phyloP scores from a whole-genome alignment of 148 eudicot species.

The Diospyros lotus region DNA sequence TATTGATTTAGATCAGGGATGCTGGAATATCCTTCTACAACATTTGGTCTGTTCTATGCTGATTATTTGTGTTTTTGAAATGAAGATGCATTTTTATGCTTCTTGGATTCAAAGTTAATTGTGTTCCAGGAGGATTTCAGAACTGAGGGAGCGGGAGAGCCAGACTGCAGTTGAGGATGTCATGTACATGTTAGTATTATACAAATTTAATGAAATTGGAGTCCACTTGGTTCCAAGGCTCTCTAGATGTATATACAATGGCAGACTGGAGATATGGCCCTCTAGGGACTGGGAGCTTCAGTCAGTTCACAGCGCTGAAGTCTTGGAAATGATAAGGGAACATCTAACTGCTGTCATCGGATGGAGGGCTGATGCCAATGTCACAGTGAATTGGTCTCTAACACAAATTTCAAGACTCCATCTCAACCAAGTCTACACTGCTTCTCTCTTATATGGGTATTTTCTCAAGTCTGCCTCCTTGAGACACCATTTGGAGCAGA shows the following conservation, averaged over 20 bases:
- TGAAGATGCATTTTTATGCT: background rate
- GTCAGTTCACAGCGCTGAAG: conserved; percentile 63
- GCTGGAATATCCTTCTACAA: background rate
- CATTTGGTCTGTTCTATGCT: background rate
- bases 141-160: conserved; percentile 59
- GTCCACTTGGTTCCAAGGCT: conserved; percentile 71
- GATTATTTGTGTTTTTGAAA: background rate
- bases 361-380: conserved; percentile 54
- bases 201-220: conserved; percentile 56
- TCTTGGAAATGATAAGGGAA: conserved; percentile 58
- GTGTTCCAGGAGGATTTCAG: conserved; percentile 76
- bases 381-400: conserved; percentile 58
- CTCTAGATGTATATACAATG: conserved; percentile 60
- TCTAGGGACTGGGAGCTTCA: conserved; percentile 74
- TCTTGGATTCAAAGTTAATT: background rate
- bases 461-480: conserved; percentile 70
- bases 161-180: conserved; percentile 60
- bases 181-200: conserved; percentile 56
- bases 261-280: conserved; percentile 73
- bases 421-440: conserved; percentile 47
- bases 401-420: conserved; percentile 32
- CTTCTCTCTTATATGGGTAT: conserved; percentile 72
- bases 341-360: conserved; percentile 52
- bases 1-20: background rate
- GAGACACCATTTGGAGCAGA: conserved; percentile 56